Base-by-base conservation (phyloP, 805 yeast genomes). In the Wickerhamiella nectarea region DNA sequence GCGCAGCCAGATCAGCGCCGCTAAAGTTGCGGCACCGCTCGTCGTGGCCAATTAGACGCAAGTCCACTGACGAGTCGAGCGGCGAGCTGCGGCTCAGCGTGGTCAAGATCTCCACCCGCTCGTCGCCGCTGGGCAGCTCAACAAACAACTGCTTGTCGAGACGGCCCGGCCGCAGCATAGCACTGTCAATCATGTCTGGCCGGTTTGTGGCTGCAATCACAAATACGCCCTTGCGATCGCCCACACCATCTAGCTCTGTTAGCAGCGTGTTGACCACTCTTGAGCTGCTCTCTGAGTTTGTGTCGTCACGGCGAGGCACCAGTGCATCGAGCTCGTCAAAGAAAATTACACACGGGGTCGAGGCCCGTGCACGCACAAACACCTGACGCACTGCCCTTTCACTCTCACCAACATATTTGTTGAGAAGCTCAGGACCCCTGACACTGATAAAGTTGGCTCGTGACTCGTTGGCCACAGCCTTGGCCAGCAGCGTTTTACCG, bases 121-220 rank as follows among this genome's bases (percentile, higher is more conserved):
- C 98, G 2, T 65, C 69, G 0, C 76, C 73, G 6, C 75, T 73
- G 3, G 98, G 98, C 41, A 89, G 69, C 58, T 89, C 96, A 21
- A 89, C 89, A 61, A 79, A 89, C 36, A 89, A 66, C 2, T 95
- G 84, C 62, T 89, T 91, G 58, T 91, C 97, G 54, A 89, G 69
- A 61, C 98, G 75, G 5, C 97, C 98, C 0, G 97, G 97, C 58
- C 98, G 74, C 36, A 91, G 65, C 97, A 89, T 91, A 0, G 98
- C 98, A 3, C 95, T 86, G 62, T 89, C 98, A 51, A 89, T 91
- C 84, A 89, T 89, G 59, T 89, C 98, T 0, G 97, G 97, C 59
- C 98, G 73, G 56, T 89, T 89, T 0, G 98, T 89, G 1, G 98
- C 98, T 22, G 95, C 97, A 52, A 89, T 75, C 3, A 89, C 97